Percentiles rank a stretch among this genome's conserved stretches.
Conservation (phyloP, 441 rosid genomes). For the Geranium incanum region DNA sequence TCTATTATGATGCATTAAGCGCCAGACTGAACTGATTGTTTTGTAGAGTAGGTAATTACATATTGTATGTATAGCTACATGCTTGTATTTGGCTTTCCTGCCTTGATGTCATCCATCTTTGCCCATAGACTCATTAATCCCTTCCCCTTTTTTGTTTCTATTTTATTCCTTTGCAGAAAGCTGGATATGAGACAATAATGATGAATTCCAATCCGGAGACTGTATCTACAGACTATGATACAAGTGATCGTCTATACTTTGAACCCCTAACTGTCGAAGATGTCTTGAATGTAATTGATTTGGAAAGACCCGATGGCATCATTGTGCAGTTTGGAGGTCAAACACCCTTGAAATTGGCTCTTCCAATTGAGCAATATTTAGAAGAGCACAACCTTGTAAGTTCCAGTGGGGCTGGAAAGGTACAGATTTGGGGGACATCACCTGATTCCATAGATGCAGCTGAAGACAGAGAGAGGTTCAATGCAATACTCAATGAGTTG, state of each 20-base stretch:
- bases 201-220: conserved; percentile 97
- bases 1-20: background rate
- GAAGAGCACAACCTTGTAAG: conserved; percentile 56
- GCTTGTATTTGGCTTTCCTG: background rate
- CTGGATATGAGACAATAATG: conserved; percentile 96
- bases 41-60: background rate
- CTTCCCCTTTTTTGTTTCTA: background rate
- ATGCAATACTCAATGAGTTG: conserved; percentile 62
- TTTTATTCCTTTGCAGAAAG: conserved; percentile 44
- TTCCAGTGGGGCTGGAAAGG: conserved; percentile 67
- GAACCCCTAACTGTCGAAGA: conserved; percentile 91
- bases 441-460: conserved; percentile 96
- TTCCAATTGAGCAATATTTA: conserved; percentile 71
- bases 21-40: background rate
- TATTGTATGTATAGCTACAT: background rate
- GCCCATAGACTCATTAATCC: background rate
- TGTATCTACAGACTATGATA: conserved; percentile 89
- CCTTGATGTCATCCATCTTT: background rate
- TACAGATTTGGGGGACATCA: conserved; percentile 90
- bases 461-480: conserved; percentile 88
- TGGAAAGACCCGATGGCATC: conserved; percentile 91
- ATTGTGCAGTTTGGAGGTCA: conserved; percentile 96
- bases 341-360: conserved; percentile 83
- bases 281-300: conserved; percentile 71
- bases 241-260: conserved; percentile 90